Evolutionary conservation across 495 filamentous ascomycete species (phyloP).

Genomic region (Hypoxylon fuscum): DNA sequence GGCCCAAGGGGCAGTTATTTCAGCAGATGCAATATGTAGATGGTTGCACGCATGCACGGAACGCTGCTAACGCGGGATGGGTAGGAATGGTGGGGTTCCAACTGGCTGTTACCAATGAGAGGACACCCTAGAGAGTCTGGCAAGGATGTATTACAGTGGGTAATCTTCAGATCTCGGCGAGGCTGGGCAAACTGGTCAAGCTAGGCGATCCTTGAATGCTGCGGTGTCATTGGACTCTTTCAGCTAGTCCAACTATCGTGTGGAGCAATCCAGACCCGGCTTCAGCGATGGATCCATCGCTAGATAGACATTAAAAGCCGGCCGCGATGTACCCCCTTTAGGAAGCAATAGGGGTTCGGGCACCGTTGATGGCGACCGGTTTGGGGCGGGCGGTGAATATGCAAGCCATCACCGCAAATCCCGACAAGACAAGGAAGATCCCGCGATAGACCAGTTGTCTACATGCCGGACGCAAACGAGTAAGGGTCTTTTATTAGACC

Average conservation of each 20-base stretch:
- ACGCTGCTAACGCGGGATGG: constrained; percentile 26
- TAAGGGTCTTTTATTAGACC: constrained; percentile 1
- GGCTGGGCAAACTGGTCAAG: constrained; percentile 29
- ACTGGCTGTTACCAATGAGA: constrained; percentile 24
- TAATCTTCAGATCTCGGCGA: constrained; percentile 26
- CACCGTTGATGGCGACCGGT: constrained; percentile 9
- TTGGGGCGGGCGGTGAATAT: constrained; percentile 17
- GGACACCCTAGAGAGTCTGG: constrained; percentile 3
- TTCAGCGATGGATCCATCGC: constrained; percentile 29
- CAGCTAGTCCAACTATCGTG: constrained; percentile 17
- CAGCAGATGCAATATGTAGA: constrained; percentile 28
- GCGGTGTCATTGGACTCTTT: constrained; percentile 22
- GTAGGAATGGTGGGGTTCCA: constrained; percentile 35
- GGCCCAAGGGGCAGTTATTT: constrained; percentile 18
- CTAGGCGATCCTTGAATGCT: constrained; percentile 23
- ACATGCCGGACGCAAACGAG: constrained; percentile 13
- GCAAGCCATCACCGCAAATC: constrained; percentile 13
- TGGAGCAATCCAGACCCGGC: constrained; percentile 35
- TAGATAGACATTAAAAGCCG: constrained; percentile 22
- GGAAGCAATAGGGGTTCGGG: constrained; percentile 1
- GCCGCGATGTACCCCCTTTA: constrained; percentile 8
- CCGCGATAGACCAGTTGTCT: constrained; percentile 12
- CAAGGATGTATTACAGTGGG: constrained; percentile 22
- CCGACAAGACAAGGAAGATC: constrained; percentile 29
- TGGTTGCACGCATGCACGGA: constrained; percentile 22